Evolutionary conservation across 2,329 filamentous ascomycete species (phyloP), one percentile per base, ranked within the genome.

Genomic region (Penicillium sp.): DNA sequence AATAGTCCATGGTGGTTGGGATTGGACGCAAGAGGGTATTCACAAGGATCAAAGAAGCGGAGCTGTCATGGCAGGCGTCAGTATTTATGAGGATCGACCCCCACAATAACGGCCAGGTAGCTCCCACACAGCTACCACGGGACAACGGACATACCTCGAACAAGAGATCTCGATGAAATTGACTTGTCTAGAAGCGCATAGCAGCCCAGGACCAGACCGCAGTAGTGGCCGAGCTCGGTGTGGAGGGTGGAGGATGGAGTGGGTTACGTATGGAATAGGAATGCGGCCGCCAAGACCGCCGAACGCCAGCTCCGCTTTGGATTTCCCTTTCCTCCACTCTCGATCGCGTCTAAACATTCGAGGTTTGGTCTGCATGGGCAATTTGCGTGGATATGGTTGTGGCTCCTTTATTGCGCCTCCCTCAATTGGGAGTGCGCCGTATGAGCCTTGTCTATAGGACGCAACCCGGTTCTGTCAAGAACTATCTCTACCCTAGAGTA

Each of bases 1-100:
- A 79, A 61, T 84, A 85, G 60, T 85, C 81, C 81, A 85, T 85
- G 15, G 35, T 47, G 31, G 30, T 40, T 39, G 30, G 42, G 20
- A 39, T 35, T 44, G 38, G 37, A 47, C 39, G 44, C 40, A 45
- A 47, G 42, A 44, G 48, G 44, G 29, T 31, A n/a, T 35, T 50
- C 42, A 48, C 34, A 20, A 32, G 30, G 39, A 32, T 32, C 32
- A 43, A 50, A 40, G 42, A 36, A 37, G 26, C 36, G 39, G 39
- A 49, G 48, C 36, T 51, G 48, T 27, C 29, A 41, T 43, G 27
- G 41, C 35, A 52, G 51, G 51, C 51, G 48, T 54, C 45, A 50
- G 50, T 45, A 49, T 49, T 49, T 37, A 44, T 44, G 47, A 37
- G 39, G 40, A 47, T 46, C 31, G 26, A 39, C 42, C 47, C 47